Conservation (phyloP, 176 grass and related monocot genomes). For the Oryza meridionalis region DNA sequence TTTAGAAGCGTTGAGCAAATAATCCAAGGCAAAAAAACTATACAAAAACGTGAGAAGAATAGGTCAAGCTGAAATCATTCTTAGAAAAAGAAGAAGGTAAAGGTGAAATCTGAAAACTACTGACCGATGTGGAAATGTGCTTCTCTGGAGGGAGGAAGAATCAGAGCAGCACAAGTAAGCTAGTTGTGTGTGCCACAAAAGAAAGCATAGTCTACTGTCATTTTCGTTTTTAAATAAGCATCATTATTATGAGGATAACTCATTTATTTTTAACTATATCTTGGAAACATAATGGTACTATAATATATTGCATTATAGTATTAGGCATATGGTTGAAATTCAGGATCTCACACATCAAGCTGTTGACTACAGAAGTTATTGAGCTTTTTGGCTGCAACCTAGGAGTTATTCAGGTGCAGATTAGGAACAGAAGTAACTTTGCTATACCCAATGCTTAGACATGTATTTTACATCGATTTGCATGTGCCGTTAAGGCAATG, state of each 20-base stretch:
- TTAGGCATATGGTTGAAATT: not conserved
- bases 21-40: no score
- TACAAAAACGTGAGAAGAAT: no score
- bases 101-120: not conserved
- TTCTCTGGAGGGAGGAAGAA: not conserved
- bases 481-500: no score
- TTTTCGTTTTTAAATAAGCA: no score
- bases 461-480: not conserved
- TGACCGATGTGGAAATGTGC: not conserved
- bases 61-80: not conserved
- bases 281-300: not conserved
- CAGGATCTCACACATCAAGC: not conserved
- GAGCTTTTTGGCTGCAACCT: not conserved
- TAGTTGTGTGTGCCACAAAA: not conserved
- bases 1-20: no score
- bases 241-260: not conserved
- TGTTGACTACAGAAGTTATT: not conserved
- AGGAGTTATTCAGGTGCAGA: not conserved
- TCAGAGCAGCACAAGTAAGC: not conserved
- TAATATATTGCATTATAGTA: not conserved
- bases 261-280: constrained; percentile 17
- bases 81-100: not conserved
- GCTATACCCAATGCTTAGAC: not conserved
- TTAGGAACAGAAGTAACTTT: not conserved
- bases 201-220: not conserved